These are phyloP conservation scores for Cladophialophora chaetospira DNA, from an alignment of 2,329 filamentous ascomycete species.

Conservation along the genomic window DNA sequence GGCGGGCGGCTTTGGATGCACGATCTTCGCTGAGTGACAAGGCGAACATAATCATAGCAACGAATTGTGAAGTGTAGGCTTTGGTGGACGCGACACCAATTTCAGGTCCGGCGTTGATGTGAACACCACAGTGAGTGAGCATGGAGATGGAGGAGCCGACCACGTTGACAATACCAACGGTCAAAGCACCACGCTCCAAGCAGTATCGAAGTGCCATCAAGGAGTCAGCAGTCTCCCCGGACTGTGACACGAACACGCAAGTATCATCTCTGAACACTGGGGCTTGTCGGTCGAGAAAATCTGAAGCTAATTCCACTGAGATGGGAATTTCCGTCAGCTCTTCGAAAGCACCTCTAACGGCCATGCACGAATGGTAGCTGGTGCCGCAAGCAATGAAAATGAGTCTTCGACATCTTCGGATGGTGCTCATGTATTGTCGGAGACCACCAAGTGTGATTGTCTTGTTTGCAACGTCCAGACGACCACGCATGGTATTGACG, in stretches of 20 bases:
- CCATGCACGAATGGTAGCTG: conserved; percentile 99
- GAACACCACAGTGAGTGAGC: conserved; percentile 98
- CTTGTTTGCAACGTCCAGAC: conserved; percentile 90
- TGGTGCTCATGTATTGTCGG: conserved; percentile 93
- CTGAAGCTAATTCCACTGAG: conserved; percentile 91
- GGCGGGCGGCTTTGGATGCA: conserved; percentile 86
- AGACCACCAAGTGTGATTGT: conserved; percentile 93
- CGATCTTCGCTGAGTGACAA: conserved; percentile 95
- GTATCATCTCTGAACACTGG: conserved; percentile 99
- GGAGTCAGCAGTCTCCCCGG: conserved; percentile 96
- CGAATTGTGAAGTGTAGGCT: conserved; percentile 98
- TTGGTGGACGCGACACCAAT: conserved; percentile 99
- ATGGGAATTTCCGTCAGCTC: conserved; percentile 98
- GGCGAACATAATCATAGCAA: conserved; percentile 99
- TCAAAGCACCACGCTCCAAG: conserved; percentile 93
- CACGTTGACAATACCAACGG: conserved; percentile 97
- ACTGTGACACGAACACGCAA: conserved; percentile 98
- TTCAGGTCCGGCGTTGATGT: conserved; percentile 98
- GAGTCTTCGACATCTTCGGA: conserved; percentile 92
- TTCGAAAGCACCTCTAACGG: conserved; percentile 95
- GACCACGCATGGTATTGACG: conserved; percentile 99
- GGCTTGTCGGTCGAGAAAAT: conserved; percentile 95
- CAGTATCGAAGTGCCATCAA: conserved; percentile 97
- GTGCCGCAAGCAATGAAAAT: conserved; percentile 99
- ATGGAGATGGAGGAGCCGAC: conserved; percentile 98